A percentile compares a stretch with the other conserved stretches of the same genome.
These are phyloP conservation scores for Neurospora sp. DNA, from an alignment of 495 filamentous ascomycete species.

Conservation along the genomic window DNA sequence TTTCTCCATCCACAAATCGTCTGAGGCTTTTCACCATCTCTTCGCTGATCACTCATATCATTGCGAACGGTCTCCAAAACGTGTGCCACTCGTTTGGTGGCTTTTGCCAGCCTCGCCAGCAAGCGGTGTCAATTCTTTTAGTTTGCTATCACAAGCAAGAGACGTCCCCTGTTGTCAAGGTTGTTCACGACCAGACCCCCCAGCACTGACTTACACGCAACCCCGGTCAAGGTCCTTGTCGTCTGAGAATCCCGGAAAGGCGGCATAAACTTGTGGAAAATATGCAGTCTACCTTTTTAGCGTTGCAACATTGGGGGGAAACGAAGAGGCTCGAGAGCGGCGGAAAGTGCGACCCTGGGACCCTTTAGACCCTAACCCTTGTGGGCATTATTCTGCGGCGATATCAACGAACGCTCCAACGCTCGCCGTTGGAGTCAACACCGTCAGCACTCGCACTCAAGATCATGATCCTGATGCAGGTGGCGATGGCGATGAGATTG, in stretches of 20 bases:
- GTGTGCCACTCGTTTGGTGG: not conserved
- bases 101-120: not conserved
- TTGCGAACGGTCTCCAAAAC: not conserved
- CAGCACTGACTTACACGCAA: not conserved
- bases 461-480: not conserved
- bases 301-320: not conserved
- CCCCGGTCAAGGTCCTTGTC: not conserved
- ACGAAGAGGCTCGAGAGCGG: not conserved
- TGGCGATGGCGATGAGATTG: not conserved
- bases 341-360: not conserved
- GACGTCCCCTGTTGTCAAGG: not conserved
- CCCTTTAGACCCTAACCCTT: not conserved
- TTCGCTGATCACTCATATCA: not conserved
- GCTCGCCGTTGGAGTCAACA: not conserved
- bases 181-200: not conserved
- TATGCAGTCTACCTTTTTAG: not conserved
- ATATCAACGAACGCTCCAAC: not conserved
- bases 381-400: not conserved
- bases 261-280: not conserved
- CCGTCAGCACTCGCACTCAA: not conserved
- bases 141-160: not conserved
- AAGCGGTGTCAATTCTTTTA: not conserved
- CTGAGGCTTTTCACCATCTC: not conserved
- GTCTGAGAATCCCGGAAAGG: not conserved
- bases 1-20: not conserved